Evolutionary conservation across 306 rosid genomes (phyloP).

Genomic region (Inga laurina): DNA sequence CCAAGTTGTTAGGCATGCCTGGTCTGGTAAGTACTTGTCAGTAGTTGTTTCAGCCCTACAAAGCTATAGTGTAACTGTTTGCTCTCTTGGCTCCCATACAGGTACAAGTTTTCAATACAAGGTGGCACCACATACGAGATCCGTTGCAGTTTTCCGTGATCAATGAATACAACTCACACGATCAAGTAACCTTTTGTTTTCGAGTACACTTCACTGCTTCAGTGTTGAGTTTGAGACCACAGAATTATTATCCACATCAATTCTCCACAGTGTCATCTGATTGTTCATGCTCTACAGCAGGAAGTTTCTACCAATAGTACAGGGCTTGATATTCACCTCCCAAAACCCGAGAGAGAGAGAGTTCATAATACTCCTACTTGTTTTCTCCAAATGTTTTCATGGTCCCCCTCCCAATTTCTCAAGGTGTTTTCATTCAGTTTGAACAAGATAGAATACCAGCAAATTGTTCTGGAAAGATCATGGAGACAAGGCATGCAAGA

Average conservation of each 20-base stretch:
- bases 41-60: not conserved
- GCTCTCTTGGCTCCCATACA: not conserved
- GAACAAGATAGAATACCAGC: not conserved
- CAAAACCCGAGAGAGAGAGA: too few relatives aligned
- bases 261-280: slow-evolving; percentile 3
- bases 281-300: not conserved
- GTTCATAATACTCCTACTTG: too few relatives aligned
- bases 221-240: not conserved
- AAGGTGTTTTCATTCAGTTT: not conserved
- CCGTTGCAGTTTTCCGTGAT: not conserved
- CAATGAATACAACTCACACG: not conserved
- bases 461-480: not conserved
- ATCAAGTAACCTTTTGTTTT: not conserved
- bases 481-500: not conserved
- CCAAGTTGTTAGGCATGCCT: not conserved
- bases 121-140: not conserved
- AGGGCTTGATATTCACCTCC: not conserved
- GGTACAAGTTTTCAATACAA: not conserved
- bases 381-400: too few relatives aligned
- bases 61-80: not conserved
- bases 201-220: not conserved
- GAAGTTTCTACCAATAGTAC: not conserved
- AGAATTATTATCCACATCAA: not conserved
- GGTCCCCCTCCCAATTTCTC: not conserved
- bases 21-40: not conserved